These are phyloP conservation scores for Aphanomyces euteiches DNA, from an alignment of 352 stramenopile species.

Conservation along the genomic window DNA sequence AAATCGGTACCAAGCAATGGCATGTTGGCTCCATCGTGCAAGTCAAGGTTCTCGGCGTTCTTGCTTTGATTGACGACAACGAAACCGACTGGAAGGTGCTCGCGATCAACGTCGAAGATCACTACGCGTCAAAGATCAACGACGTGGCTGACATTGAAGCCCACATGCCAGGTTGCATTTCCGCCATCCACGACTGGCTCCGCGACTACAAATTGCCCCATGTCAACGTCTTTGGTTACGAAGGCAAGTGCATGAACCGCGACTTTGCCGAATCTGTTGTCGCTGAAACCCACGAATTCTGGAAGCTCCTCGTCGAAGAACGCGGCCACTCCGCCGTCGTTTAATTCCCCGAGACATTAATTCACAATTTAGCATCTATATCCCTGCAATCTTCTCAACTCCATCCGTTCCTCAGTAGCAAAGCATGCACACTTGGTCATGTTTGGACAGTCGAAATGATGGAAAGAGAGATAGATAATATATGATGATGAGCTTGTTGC, in stretches of 20 bases:
- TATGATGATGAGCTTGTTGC: neutral
- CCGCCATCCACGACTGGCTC: constrained; percentile 96
- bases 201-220: constrained; percentile 99
- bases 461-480: too few species aligned
- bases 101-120: constrained; percentile 95
- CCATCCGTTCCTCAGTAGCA: too few species aligned
- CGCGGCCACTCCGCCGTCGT: constrained; percentile 76
- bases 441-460: too few species aligned
- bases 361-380: too few species aligned
- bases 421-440: too few species aligned
- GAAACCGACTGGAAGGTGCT: constrained; percentile 99
- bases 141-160: constrained; percentile 96
- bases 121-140: constrained; percentile 95
- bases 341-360: constrained; percentile 33
- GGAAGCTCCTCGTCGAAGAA: constrained; percentile 86
- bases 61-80: constrained; percentile 99
- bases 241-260: constrained; percentile 93
- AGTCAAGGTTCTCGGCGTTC: constrained; percentile 97
- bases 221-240: constrained; percentile 99
- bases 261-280: constrained; percentile 85
- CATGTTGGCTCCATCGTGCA: constrained; percentile 91
- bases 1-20: constrained; percentile 95
- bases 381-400: too few species aligned
- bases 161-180: constrained; percentile 90
- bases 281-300: constrained; percentile 86